Evolutionary conservation across 257 asterid species (phyloP).

Genomic region (Mentha longifolia): DNA sequence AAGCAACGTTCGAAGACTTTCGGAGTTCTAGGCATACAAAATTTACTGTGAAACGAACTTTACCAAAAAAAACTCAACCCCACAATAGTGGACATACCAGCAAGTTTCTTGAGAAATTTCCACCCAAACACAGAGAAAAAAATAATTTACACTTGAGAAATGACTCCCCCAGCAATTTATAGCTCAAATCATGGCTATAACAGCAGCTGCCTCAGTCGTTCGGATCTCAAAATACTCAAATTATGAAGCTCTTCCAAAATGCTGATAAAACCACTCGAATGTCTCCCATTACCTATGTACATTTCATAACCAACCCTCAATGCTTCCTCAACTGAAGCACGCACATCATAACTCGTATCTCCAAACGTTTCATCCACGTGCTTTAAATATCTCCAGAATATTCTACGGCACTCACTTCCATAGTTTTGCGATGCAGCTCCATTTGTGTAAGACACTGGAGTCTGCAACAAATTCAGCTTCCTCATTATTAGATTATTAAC

Average conservation of each 20-base stretch:
- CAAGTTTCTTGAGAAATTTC: background rate
- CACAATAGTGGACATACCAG: too few relatives aligned
- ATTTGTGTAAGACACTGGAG: background rate
- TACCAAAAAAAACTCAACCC: too few relatives aligned
- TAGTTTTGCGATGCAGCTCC: background rate
- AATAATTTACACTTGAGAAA: background rate
- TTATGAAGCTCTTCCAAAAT: constrained; percentile 51
- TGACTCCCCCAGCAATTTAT: background rate
- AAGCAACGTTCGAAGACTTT: too few relatives aligned
- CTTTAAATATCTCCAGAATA: constrained; percentile 44
- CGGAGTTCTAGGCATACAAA: too few relatives aligned
- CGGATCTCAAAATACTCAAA: constrained; percentile 42
- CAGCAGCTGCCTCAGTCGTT: constrained; percentile 35
- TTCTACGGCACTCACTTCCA: constrained; percentile 34
- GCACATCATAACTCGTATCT: constrained; percentile 34
- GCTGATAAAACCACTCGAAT: constrained; percentile 36
- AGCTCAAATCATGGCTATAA: constrained; percentile 2
- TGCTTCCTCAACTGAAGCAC: constrained; percentile 33
- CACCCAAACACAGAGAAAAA: background rate
- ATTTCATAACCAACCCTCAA: constrained; percentile 41
- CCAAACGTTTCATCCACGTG: constrained; percentile 52
- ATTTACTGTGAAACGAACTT: too few relatives aligned
- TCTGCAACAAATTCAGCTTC: background rate
- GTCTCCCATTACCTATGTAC: constrained; percentile 35
- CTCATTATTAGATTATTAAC: background rate